Conservation (phyloP, 2,329 filamentous ascomycete species). For the Chalara sp. region DNA sequence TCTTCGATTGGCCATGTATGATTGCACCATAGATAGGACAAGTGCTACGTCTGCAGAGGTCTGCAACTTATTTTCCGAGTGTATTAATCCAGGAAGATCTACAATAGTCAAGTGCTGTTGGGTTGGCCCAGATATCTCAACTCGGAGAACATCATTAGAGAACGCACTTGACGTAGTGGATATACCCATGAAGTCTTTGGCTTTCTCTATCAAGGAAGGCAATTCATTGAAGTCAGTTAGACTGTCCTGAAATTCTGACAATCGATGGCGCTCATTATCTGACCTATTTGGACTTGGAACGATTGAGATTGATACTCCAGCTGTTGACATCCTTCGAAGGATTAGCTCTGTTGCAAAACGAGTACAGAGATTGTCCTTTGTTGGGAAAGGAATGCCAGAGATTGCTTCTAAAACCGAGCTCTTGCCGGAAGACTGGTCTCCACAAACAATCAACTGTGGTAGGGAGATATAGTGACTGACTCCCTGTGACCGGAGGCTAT, state of each 20-base stretch:
- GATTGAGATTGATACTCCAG: slow-evolving; percentile 4
- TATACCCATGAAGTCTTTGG: slow-evolving; percentile 4
- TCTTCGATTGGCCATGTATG: slow-evolving; percentile 47
- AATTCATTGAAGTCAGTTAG: not conserved
- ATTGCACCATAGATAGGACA: slow-evolving; percentile 39
- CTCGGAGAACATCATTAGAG: slow-evolving; percentile 12
- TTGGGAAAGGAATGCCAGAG: slow-evolving; percentile 32
- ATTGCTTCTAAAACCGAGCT: slow-evolving; percentile 27
- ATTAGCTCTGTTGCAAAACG: slow-evolving; percentile 37
- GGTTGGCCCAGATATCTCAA: slow-evolving; percentile 24
- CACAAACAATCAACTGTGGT: slow-evolving; percentile 40
- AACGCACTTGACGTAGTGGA: slow-evolving; percentile 5
- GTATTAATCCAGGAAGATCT: slow-evolving; percentile 51
- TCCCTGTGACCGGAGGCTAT: slow-evolving; percentile 11
- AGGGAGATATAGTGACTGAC: no score
- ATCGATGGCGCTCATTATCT: slow-evolving; percentile 4
- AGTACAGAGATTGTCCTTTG: slow-evolving; percentile 32
- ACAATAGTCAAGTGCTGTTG: slow-evolving; percentile 49
- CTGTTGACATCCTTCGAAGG: slow-evolving; percentile 15
- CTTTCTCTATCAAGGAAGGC: not conserved
- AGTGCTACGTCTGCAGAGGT: slow-evolving; percentile 35
- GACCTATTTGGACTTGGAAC: slow-evolving; percentile 6
- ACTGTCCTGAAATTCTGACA: slow-evolving; percentile 4
- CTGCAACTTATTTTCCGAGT: slow-evolving; percentile 21
- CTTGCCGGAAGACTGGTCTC: slow-evolving; percentile 34